Base-by-base conservation (phyloP, 2,329 filamentous ascomycete genomes). In the Ceratocystis papillata region DNA sequence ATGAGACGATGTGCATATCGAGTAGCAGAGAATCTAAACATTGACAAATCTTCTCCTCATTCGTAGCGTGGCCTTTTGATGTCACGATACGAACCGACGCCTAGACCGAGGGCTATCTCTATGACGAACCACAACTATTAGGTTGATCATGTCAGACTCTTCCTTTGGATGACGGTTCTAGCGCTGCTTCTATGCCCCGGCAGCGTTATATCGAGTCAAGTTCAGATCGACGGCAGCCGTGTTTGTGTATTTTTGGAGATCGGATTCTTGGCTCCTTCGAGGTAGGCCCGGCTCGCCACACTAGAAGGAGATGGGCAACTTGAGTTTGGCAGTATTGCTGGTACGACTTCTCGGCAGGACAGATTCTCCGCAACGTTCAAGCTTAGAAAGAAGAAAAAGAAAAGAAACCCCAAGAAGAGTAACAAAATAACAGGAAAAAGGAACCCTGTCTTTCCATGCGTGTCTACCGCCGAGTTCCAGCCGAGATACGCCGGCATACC, bases 401-500 rank as follows among this genome's bases (percentile, higher is more conserved):
- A n/a, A 30, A 30, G 22, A 30, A 33, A 1, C 10, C 33, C 33
- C 33, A 57, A 28, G 1, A 30, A 17, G 30, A 7, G 30, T 17
- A 8, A 57, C 3, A 30, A 30, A 30, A 30, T 3, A 15, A 55
- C 12, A 25, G 28, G 12, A 55, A 33, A 33, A 57, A 57, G 53
- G 4, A 57, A 30, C 15, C 46, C 17, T 57, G 8, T 57, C 25
- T 6, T 22, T 15, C 53, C 5, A 50, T 12, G 22, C 6, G 22
- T 57, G 53, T 33, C 53, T 22, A 57, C 22, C 53, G 22, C 53
- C 53, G 53, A 57, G 25, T 57, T 57, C 53, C 22, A 57, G 53
- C 53, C 53, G 53, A 57, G 25, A 57, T 33, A 17, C 22, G 10
- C 53, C 53, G 53, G 53, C 25, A 17, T 57, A 30, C 53, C 25